Conservation (phyloP, 352 stramenopile genomes). For the Phytophthora pluvialis region DNA sequence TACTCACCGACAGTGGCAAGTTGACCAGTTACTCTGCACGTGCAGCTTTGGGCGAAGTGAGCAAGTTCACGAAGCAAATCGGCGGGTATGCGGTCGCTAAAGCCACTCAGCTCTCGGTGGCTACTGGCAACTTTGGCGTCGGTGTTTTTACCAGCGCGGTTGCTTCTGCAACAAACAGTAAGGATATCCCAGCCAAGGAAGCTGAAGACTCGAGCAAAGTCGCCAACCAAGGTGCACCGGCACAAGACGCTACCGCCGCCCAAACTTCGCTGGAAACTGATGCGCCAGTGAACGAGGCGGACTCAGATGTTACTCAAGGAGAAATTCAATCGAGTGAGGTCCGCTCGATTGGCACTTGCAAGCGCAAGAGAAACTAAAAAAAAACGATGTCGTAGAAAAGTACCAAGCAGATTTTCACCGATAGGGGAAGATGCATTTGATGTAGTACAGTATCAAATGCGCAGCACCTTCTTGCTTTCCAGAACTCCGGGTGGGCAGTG, state of each 20-base stretch:
- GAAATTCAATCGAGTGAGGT: neutral
- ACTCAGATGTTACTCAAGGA: slow-evolving; percentile 7
- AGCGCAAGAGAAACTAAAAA: slow-evolving; percentile 7
- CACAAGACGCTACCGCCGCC: neutral
- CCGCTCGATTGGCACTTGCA: slow-evolving; percentile 1
- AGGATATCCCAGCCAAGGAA: neutral
- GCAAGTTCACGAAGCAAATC: slow-evolving; percentile 6
- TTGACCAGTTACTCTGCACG: slow-evolving; percentile 11
- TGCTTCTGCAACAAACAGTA: neutral
- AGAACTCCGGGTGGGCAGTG: neutral
- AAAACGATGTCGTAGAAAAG: neutral
- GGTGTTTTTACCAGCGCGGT: neutral
- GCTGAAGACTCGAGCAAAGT: slow-evolving; percentile 1
- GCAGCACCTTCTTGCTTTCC: no score
- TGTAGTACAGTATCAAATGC: neutral
- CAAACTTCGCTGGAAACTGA: neutral
- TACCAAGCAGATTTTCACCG: neutral
- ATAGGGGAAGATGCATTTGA: neutral
- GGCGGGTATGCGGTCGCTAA: slow-evolving; percentile 1
- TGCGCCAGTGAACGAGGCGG: neutral
- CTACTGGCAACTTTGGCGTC: slow-evolving; percentile 24
- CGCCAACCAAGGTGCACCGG: neutral
- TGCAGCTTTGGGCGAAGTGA: neutral
- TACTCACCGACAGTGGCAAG: slow-evolving; percentile 18
- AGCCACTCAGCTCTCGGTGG: slow-evolving; percentile 8